Evolutionary conservation across 108 stramenopile species (phyloP), one percentile per base, ranked within the genome.

Genomic region (Craspedostauros australis): DNA sequence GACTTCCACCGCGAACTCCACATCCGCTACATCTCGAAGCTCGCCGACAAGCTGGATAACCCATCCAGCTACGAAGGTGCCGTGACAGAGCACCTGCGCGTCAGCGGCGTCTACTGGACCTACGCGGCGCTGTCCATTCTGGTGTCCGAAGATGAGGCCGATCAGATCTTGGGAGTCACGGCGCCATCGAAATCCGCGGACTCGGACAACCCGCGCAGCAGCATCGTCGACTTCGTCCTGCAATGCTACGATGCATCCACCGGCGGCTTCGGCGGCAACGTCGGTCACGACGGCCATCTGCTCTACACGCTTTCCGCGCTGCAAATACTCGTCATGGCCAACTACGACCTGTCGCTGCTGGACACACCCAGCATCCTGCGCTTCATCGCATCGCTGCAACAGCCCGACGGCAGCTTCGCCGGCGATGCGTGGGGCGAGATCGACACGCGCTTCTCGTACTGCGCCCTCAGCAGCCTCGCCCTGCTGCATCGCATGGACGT

Each of bases 21-120:
- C 70, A 34, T 82, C 16, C 40, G 55, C 6, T 96, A 94, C 72
- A 86, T 96, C 58, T 54, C 44, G 22, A 57, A 68, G 26, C 66
- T 96, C 29, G 81, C 86, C 8, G 57, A 61, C 22, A 84, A 86
- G 56, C 57, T 93, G 46, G 84, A 89, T 47, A 46, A 68, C 6
- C 79, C 80, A 12, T 60, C 86, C 21, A 88, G 88, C 18, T 91
- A 92, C 43, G 94, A 95, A 62, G 91, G 91, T 29, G 87, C 93
- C 25, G 79, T 95, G 8, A 93, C 90, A 42, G 91, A 95, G 62
- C 95, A 98, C 62, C 58, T 98, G 18, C 76, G 92, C 43, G 84
- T 98, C 83, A 86, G 84, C 49, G 99, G 96, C 22, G 93, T 98
- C 3, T 99, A 98, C 60, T 99, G 99, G 99, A 91, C 87, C 12